These are phyloP conservation scores for Russula olivacea DNA, from an alignment of 768 basidiomycete species.

Conservation along the genomic window DNA sequence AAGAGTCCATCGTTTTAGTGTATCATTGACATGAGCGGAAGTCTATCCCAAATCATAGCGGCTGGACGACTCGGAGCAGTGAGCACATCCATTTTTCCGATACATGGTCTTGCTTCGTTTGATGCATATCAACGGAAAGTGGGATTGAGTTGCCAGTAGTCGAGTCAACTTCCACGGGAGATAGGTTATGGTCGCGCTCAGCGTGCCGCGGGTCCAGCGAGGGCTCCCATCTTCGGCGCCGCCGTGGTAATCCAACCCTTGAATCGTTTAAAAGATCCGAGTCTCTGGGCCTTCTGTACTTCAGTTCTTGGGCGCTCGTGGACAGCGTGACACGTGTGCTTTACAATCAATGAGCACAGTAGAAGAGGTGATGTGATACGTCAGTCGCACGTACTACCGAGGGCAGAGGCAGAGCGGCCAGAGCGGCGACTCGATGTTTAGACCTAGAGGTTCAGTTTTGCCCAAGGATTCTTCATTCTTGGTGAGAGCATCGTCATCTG, in stretches of 20 bases:
- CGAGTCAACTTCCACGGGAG: constrained; percentile 59
- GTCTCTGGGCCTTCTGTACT: neutral
- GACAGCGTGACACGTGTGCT: constrained; percentile 7
- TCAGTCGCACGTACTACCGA: constrained; percentile 5
- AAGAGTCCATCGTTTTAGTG: constrained; percentile 12
- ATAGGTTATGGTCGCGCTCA: constrained; percentile 44
- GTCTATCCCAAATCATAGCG: neutral
- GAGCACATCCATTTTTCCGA: constrained; percentile 7
- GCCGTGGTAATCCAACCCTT: neutral
- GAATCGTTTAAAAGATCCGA: too few species aligned
- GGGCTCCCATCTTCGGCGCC: constrained; percentile 2
- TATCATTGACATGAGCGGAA: neutral
- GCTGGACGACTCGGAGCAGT: too few species aligned
- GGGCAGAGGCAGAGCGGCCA: too few species aligned
- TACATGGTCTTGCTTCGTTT: constrained; percentile 18
- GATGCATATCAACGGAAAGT: constrained; percentile 18
- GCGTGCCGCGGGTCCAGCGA: neutral
- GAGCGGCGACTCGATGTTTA: too few species aligned
- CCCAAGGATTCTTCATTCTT: constrained; percentile 60
- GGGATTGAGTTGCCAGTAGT: constrained; percentile 36
- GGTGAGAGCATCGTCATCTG: constrained; percentile 40
- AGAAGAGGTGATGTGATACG: neutral
- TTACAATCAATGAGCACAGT: neutral
- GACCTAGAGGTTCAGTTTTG: constrained; percentile 32
- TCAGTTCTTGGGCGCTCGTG: neutral